Percentiles rank a stretch among this genome's conserved stretches.
phyloP scores from a whole-genome alignment of 495 filamentous ascomycete genomes.

The Penicillium salamii region DNA sequence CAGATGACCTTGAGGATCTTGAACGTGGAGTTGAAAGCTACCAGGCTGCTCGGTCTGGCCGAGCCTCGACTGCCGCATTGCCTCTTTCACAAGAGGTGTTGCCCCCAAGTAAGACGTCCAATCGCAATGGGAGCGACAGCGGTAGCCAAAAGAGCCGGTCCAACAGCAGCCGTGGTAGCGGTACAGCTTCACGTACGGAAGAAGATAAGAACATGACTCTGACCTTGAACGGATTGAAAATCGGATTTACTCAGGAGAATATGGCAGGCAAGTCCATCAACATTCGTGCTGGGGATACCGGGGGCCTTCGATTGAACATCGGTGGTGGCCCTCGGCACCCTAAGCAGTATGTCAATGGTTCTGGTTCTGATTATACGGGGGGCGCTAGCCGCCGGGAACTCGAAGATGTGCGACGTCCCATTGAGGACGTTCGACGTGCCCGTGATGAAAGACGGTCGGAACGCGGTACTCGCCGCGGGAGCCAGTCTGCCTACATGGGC shows the following conservation, averaged over 20 bases:
- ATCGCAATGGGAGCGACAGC: constrained; percentile 37
- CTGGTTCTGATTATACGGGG: constrained; percentile 33
- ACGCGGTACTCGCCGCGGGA: constrained; percentile 36
- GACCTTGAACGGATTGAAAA: constrained; percentile 42
- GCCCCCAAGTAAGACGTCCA: constrained; percentile 28
- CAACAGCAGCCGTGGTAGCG: constrained; percentile 44
- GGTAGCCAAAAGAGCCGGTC: constrained; percentile 47
- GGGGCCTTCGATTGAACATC: constrained; percentile 40
- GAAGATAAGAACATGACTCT: constrained; percentile 44
- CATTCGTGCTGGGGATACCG: constrained; percentile 39
- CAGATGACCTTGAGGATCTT: constrained; percentile 21
- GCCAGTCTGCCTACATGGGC: constrained; percentile 37
- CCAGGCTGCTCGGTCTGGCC: constrained; percentile 33
- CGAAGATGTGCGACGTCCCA: constrained; percentile 29
- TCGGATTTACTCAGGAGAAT: constrained; percentile 37
- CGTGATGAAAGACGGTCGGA: constrained; percentile 39
- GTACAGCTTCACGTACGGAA: constrained; percentile 29
- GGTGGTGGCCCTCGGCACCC: constrained; percentile 29
- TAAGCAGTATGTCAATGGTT: constrained; percentile 34
- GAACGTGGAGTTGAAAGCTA: constrained; percentile 38
- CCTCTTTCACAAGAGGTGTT: constrained; percentile 38
- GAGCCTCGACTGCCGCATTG: constrained; percentile 17
- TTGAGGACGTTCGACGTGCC: constrained; percentile 23
- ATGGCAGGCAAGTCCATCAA: constrained; percentile 41
- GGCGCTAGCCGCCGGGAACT: constrained; percentile 26